Conservation (phyloP, 805 yeast species). For the Zygosaccharomyces bailii region DNA sequence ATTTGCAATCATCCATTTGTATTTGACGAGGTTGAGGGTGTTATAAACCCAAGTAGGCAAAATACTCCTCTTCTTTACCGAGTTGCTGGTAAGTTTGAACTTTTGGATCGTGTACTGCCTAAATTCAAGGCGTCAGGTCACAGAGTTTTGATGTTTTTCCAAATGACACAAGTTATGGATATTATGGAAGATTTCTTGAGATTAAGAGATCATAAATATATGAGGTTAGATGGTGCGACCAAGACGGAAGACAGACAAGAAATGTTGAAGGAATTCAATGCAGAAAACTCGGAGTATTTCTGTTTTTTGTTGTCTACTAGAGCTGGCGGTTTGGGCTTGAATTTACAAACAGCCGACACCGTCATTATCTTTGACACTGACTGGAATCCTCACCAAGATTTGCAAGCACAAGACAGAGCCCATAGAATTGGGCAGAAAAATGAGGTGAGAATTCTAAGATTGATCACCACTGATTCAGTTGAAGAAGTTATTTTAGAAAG, state of each 20-base stretch:
- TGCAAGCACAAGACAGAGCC: constrained; percentile 88
- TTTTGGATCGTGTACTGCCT: constrained; percentile 70
- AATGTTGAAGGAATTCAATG: constrained; percentile 70
- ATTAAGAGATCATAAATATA: constrained; percentile 60
- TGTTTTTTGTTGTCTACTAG: constrained; percentile 77
- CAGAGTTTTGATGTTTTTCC: constrained; percentile 77
- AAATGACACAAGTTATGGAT: constrained; percentile 88
- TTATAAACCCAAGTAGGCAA: constrained; percentile 57
- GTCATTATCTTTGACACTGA: constrained; percentile 84
- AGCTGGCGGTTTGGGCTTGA: constrained; percentile 87
- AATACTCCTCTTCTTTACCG: constrained; percentile 72
- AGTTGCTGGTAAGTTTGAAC: constrained; percentile 75
- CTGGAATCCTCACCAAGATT: constrained; percentile 91
- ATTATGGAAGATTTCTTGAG: constrained; percentile 83
- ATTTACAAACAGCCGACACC: constrained; percentile 84
- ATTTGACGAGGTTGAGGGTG: constrained; percentile 74
- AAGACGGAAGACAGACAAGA: constrained; percentile 80
- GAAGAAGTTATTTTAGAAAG: constrained; percentile 80
- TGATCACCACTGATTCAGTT: constrained; percentile 77
- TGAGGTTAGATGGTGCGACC: constrained; percentile 79
- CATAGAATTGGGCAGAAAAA: constrained; percentile 88
- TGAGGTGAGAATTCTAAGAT: constrained; percentile 76
- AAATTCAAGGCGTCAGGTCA: constrained; percentile 73
- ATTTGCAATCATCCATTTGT: constrained; percentile 87
- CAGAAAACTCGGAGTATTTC: constrained; percentile 71